Base-by-base conservation (phyloP, 768 basidiomycete genomes). In the Aureoboletus auriporus region DNA sequence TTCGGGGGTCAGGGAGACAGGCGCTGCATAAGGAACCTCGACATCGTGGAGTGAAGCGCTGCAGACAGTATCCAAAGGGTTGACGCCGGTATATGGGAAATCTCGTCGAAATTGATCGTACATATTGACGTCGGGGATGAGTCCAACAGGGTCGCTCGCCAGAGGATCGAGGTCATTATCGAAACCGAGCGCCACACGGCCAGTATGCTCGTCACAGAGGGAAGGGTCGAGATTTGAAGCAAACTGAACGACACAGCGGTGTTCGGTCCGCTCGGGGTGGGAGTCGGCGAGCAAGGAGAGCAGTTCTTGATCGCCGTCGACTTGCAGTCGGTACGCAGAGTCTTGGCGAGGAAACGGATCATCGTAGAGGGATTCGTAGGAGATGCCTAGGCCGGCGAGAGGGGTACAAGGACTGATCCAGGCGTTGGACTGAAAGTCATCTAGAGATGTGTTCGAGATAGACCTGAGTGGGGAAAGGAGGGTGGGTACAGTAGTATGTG, bases 51-150 rank as follows among this genome's bases (percentile, higher is more conserved):
- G 42, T 4, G 56, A 26, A n/a, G 41, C 27, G 34, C 16, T 30
- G 49, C 56, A 17, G 49, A 71, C 61, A 27, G 72, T 67, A 29
- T 73, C 69, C 29, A 68, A 51, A 17, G 76, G 75, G 54, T 77
- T 68, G 42, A 78, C 62, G 27, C 71, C 64, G 6, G 53, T 36
- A 34, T 51, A 47, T 28, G 56, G 56, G 4, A 50, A 30, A 8
- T 59, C 55, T 14, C 51, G 45, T 23, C 57, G 48, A 39, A 59
- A 52, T 6, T 37, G 44, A 20, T 66, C 58, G 47, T 66, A 68
- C 65, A 70, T 66, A 37, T 73, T 74, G 23, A 71, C 52, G 40
- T 66, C 65, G 49, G 67, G 65, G 3, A 69, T 59, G 6, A 67
- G 53, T 29, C 65, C 65, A 38, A 67, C 42, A 7, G 40, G 17